Conservation (phyloP, 1,284 basidiomycete genomes). For the Apiotrichum laibachii region DNA sequence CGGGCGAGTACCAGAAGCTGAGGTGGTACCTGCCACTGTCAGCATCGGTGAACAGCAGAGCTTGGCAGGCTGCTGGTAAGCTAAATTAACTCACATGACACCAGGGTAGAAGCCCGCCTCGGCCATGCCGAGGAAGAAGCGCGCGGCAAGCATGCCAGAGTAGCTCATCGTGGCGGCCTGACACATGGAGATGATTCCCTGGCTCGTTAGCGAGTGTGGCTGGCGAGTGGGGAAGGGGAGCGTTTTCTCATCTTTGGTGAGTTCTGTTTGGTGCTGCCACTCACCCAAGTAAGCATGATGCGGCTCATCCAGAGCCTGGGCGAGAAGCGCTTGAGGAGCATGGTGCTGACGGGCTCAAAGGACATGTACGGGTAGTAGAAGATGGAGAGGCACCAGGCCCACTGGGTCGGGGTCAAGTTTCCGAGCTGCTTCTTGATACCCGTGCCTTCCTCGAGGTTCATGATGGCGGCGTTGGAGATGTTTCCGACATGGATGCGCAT, state of each 20-base stretch:
- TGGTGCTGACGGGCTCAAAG: slow-evolving; percentile 10
- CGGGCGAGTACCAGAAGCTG: slow-evolving; percentile 34
- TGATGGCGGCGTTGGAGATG: slow-evolving; percentile 16
- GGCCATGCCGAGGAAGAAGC: slow-evolving; percentile 45
- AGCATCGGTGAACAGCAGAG: neutral
- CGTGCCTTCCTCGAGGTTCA: slow-evolving; percentile 14
- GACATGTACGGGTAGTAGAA: slow-evolving; percentile 18
- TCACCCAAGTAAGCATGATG: slow-evolving; percentile 20
- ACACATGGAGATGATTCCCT: slow-evolving; percentile 15
- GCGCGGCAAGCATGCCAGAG: slow-evolving; percentile 31
- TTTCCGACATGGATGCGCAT: slow-evolving; percentile 16
- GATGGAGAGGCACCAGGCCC: slow-evolving; percentile 13
- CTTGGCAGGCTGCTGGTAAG: slow-evolving; percentile 25
- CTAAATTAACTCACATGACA: slow-evolving; percentile 38
- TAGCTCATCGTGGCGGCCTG: slow-evolving; percentile 28
- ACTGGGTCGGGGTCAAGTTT: slow-evolving; percentile 8
- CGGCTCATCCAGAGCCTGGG: slow-evolving; percentile 35
- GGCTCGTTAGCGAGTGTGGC: neutral
- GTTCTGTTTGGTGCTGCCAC: neutral
- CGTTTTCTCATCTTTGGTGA: no score
- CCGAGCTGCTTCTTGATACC: slow-evolving; percentile 17
- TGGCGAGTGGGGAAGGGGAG: no score
- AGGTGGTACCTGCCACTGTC: slow-evolving; percentile 15
- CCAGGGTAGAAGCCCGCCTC: slow-evolving; percentile 38
- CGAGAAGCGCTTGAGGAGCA: slow-evolving; percentile 28